A percentile compares a stretch with the other conserved stretches of the same genome.
These are phyloP conservation scores for Calonectria montana DNA, from an alignment of 2,329 filamentous ascomycete genomes.

Conservation along the genomic window DNA sequence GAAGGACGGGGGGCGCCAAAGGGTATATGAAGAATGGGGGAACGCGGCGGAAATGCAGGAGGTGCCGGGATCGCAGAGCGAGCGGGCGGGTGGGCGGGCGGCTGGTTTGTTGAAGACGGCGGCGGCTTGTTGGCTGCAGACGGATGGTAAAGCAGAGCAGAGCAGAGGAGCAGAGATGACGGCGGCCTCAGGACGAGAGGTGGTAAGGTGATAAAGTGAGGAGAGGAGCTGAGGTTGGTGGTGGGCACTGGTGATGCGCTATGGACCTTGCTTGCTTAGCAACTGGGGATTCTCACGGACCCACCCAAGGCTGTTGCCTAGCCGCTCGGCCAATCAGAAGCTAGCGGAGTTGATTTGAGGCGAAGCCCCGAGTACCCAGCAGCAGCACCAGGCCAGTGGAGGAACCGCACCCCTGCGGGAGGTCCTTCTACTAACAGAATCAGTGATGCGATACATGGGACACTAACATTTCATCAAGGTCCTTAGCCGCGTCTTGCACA, in stretches of 20 bases:
- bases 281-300: constrained; percentile 39
- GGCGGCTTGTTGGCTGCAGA: constrained; percentile 1
- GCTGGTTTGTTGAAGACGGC: neutral
- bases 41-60: constrained; percentile 28
- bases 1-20: constrained; percentile 39
- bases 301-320: constrained; percentile 49
- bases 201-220: constrained; percentile 15
- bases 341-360: constrained; percentile 40
- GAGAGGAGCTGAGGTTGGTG: constrained; percentile 28
- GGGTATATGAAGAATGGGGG: constrained; percentile 41
- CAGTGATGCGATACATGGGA: constrained; percentile 11
- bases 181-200: constrained; percentile 37
- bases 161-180: neutral
- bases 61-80: constrained; percentile 13
- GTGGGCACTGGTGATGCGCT: constrained; percentile 8
- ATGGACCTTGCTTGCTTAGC: constrained; percentile 39
- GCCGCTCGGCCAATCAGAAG: constrained; percentile 33
- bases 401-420: constrained; percentile 34
- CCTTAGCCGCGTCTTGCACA: neutral
- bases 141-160: constrained; percentile 8
- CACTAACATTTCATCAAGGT: constrained; percentile 28
- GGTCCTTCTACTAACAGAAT: constrained; percentile 26
- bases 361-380: constrained; percentile 34
- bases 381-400: constrained; percentile 28
- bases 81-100: constrained; percentile 8